Evolutionary conservation across 2,329 filamentous ascomycete species (phyloP).

Genomic region (Anthostomella pinea): DNA sequence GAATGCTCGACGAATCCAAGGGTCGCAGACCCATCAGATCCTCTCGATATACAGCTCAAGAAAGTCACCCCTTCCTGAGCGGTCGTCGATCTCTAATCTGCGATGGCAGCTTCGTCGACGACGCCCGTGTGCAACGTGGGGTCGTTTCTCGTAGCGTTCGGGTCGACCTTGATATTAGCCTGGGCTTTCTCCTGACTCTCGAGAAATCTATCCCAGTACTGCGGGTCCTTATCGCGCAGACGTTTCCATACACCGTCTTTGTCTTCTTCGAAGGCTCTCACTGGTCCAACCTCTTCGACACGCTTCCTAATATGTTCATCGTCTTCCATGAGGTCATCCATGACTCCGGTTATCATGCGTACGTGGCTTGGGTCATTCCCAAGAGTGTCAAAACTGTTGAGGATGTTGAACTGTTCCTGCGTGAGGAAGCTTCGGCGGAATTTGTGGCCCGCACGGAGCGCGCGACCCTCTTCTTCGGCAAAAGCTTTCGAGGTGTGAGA

Average conservation of each 20-base stretch:
- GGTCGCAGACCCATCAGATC: no score
- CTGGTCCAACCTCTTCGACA: slow-evolving; percentile 55
- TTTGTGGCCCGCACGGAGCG: slow-evolving; percentile 53
- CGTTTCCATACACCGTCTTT: slow-evolving; percentile 46
- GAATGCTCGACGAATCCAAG: no score
- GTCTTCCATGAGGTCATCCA: slow-evolving; percentile 61
- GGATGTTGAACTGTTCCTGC: slow-evolving; percentile 48
- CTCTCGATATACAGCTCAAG: no score
- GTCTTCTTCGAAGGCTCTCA: slow-evolving; percentile 60
- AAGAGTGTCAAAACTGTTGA: slow-evolving; percentile 49
- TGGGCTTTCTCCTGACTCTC: slow-evolving; percentile 60
- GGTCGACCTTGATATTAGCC: slow-evolving; percentile 45
- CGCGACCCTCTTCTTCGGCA: slow-evolving; percentile 55
- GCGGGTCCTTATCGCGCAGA: slow-evolving; percentile 60
- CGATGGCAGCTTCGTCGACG: slow-evolving; percentile 42
- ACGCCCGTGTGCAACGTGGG: slow-evolving; percentile 13
- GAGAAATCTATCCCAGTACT: slow-evolving; percentile 62
- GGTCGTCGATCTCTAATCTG: slow-evolving; percentile 31
- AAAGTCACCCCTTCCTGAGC: neutral
- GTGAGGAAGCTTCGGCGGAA: slow-evolving; percentile 54
- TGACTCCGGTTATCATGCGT: slow-evolving; percentile 56
- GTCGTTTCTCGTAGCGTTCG: slow-evolving; percentile 19
- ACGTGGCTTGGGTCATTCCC: slow-evolving; percentile 49
- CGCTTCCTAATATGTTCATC: slow-evolving; percentile 55
- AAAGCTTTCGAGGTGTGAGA: slow-evolving; percentile 49